Evolutionary conservation across 2,329 filamentous ascomycete genomes (phyloP), one percentile per base, ranked within the genome.

Genomic region (Fusarium hainanense): DNA sequence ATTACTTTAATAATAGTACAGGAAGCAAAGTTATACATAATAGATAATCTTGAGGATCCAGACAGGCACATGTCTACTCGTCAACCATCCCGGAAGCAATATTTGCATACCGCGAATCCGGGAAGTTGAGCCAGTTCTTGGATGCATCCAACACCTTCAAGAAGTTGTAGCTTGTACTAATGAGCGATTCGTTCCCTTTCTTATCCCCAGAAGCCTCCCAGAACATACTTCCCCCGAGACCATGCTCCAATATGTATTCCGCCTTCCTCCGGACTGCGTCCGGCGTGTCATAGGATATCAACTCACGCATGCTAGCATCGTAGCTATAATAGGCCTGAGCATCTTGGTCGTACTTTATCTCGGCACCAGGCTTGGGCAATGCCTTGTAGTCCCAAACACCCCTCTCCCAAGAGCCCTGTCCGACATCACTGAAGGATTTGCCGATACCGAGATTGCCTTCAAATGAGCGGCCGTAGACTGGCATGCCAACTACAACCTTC

Each of bases 31-130:
- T 37, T n/a, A 37, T 16, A 43, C 13, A 23, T 16, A 21, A 21
- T 43, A 16, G 21, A 23, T 23, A 16, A 27, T 46, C 23, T 6
- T 12, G 27, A 13, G 18, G 49, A 51, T 9, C 8, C 18, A n/a
- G 30, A 44, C n/a, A 54, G 25, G 13, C 37, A 3, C 23, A 28
- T 12, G 3, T 14, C 20, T 43, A 6, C 9, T 32, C 21, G n/a
- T 44, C 32, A 21, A 28, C 20, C 58, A 73, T 67, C 12, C 66
- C 63, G 18, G 50, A 57, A 34, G 52, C 69, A 51, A 90, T 79
- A 73, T 90, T 90, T 48, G 81, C 82, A 72, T 88, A 90, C 71
- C 84, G 79, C 59, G 85, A 88, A 40, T 78, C 77, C 6, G 59
- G 50, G 9, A 50, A 70, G 14, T 57, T 23, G 14, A 70, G 48